Evolutionary conservation across 2,329 filamentous ascomycete genomes (phyloP).

Genomic region (Rhinocladiella mackenziei): DNA sequence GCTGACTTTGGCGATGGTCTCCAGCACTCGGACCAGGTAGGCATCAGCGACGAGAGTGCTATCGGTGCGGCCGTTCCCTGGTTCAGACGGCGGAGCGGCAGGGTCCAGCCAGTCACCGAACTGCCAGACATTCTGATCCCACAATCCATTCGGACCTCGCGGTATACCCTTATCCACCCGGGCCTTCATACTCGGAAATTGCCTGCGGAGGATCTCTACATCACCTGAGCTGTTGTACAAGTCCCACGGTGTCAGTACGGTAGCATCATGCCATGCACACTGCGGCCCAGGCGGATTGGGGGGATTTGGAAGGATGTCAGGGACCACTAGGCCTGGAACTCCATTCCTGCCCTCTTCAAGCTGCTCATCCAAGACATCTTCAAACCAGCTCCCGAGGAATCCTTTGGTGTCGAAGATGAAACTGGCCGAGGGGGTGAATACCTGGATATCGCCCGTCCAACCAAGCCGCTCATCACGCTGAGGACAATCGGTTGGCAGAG

Average conservation of each 20-base stretch:
- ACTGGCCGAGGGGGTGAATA: conserved; percentile 50
- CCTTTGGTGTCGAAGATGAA: conserved; percentile 54
- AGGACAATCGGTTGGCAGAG: conserved; percentile 56
- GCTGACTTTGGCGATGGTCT: conserved; percentile 33
- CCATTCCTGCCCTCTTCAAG: conserved; percentile 24
- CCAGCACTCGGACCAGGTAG: conserved; percentile 38
- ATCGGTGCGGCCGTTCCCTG: conserved; percentile 35
- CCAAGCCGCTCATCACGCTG: conserved; percentile 54
- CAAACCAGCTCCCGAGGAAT: conserved; percentile 50
- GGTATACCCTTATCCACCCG: conserved; percentile 38
- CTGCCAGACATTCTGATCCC: conserved; percentile 36
- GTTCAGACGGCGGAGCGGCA: conserved; percentile 35
- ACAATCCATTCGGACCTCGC: conserved; percentile 35
- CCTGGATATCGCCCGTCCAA: conserved; percentile 52
- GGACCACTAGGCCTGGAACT: conserved; percentile 36
- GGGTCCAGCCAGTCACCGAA: conserved; percentile 44
- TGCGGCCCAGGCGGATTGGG: conserved; percentile 25
- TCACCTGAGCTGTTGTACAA: conserved; percentile 38
- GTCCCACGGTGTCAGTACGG: conserved; percentile 37
- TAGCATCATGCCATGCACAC: conserved; percentile 41
- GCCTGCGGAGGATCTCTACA: conserved; percentile 34
- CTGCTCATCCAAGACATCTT: conserved; percentile 44
- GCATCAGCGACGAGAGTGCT: conserved; percentile 39
- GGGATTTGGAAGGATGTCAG: conserved; percentile 27
- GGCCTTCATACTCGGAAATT: conserved; percentile 37